Percentiles rank a stretch among this genome's conserved stretches.
phyloP scores from a whole-genome alignment of 495 filamentous ascomycete species.

The Clavariopsis aquatica region DNA sequence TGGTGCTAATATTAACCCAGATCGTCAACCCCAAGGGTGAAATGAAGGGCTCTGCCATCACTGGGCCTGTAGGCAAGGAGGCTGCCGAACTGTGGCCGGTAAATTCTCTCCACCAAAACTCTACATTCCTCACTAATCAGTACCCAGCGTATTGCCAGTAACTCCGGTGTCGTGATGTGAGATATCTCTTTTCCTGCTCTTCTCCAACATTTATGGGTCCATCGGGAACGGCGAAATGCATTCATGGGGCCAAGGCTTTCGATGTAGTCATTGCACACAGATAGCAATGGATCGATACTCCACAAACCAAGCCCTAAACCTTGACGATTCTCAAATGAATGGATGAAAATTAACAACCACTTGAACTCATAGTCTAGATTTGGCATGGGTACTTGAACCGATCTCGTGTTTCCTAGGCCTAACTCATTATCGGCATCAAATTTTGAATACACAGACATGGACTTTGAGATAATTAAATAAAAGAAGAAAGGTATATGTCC shows the following conservation, averaged over 20 bases:
- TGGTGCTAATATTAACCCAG: constrained; percentile 52
- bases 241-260: constrained; percentile 24
- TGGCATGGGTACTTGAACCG: no score
- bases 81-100: constrained; percentile 99
- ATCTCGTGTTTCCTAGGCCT: no score
- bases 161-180: constrained; percentile 99
- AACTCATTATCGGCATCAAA: no score
- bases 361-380: no score
- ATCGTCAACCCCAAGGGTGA: constrained; percentile 99
- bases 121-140: constrained; percentile 10
- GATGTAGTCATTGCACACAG: constrained; percentile 19
- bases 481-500: no score
- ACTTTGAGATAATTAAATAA: no score
- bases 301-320: constrained; percentile 14
- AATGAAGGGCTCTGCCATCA: constrained; percentile 99
- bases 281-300: constrained; percentile 24
- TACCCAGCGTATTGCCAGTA: constrained; percentile 92
- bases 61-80: constrained; percentile 98
- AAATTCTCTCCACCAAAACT: constrained; percentile 42
- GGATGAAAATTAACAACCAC: neutral
- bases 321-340: neutral
- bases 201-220: constrained; percentile 30
- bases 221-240: constrained; percentile 37
- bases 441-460: no score
- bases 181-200: constrained; percentile 42